Evolutionary conservation across 768 basidiomycete genomes (phyloP).

Genomic region (Scleroderma bovista): DNA sequence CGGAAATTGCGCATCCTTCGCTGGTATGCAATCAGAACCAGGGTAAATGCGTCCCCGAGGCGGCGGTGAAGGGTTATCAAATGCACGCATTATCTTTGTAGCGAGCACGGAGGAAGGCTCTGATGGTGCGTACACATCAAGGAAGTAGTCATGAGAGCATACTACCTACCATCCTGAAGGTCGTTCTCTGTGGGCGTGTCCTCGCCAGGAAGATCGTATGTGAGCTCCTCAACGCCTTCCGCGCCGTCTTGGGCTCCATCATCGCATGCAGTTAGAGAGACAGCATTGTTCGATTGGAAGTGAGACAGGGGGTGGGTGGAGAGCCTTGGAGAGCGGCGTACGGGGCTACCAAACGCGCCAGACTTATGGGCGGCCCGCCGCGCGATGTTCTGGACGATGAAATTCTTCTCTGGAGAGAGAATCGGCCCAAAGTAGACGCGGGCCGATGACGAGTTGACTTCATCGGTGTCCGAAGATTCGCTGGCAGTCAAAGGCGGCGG

Average conservation of each 20-base stretch:
- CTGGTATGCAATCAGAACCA: constrained; percentile 11
- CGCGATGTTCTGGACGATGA: constrained; percentile 28
- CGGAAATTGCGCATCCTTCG: constrained; percentile 14
- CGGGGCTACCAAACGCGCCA: constrained; percentile 24
- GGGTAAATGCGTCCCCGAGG: constrained; percentile 27
- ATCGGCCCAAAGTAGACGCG: constrained; percentile 47
- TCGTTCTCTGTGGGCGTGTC: constrained; percentile 52
- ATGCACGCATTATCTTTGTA: constrained; percentile 58
- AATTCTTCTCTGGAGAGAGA: constrained; percentile 48
- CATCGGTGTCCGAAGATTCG: constrained; percentile 36
- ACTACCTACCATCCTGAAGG: constrained; percentile 40
- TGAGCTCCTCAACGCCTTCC: constrained; percentile 20
- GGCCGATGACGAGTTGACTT: constrained; percentile 37
- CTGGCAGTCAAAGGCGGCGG: constrained; percentile 22
- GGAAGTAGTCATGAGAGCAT: neutral
- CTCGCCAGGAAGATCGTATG: constrained; percentile 28
- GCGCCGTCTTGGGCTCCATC: constrained; percentile 30
- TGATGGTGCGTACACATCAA: constrained; percentile 15
- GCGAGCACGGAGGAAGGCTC: constrained; percentile 70
- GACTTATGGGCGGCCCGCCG: constrained; percentile 25
- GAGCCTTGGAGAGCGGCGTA: constrained; percentile 48
- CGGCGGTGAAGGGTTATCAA: constrained; percentile 73
- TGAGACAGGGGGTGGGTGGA: constrained; percentile 34
- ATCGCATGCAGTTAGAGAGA: constrained; percentile 10
- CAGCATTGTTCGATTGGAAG: constrained; percentile 11